Conservation (phyloP, 1,284 basidiomycete species). For the Boletus nobilissimus region DNA sequence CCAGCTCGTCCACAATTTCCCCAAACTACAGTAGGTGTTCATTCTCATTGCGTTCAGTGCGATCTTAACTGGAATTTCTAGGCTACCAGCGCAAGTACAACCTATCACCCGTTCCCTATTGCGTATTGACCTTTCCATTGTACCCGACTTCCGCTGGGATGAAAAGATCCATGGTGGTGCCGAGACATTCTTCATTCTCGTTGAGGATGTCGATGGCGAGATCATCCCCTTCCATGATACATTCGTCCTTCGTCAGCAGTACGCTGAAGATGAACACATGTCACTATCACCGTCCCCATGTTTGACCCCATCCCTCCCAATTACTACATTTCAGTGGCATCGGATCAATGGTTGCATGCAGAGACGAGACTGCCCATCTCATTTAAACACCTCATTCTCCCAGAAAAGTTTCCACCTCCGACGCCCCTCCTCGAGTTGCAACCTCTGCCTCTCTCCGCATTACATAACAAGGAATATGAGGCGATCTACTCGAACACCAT, state of each 20-base stretch:
- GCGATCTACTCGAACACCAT: constrained; percentile 83
- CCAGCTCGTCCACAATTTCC: constrained; percentile 96
- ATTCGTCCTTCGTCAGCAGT: constrained; percentile 91
- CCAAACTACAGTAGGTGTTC: constrained; percentile 83
- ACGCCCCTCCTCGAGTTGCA: constrained; percentile 96
- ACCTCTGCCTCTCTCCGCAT: constrained; percentile 86
- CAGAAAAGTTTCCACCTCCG: constrained; percentile 95
- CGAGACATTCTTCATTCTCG: constrained; percentile 92
- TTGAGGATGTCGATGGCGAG: constrained; percentile 98
- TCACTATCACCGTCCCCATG: constrained; percentile 95
- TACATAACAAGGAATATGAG: constrained; percentile 94
- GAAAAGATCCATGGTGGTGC: constrained; percentile 91
- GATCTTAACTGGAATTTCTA: constrained; percentile 41
- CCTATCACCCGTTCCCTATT: constrained; percentile 92
- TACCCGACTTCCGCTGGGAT: constrained; percentile 98
- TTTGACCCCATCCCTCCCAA: constrained; percentile 97
- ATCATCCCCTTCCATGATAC: constrained; percentile 94
- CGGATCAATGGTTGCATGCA: constrained; percentile 95
- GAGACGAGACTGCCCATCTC: constrained; percentile 96
- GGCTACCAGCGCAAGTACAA: constrained; percentile 92
- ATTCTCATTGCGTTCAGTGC: neutral
- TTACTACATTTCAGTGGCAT: constrained; percentile 95
- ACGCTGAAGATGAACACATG: constrained; percentile 92
- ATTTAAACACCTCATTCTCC: constrained; percentile 97
- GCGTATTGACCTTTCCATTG: constrained; percentile 89